phyloP scores from a whole-genome alignment of 352 stramenopile genomes.

The Pythium periplocum region DNA sequence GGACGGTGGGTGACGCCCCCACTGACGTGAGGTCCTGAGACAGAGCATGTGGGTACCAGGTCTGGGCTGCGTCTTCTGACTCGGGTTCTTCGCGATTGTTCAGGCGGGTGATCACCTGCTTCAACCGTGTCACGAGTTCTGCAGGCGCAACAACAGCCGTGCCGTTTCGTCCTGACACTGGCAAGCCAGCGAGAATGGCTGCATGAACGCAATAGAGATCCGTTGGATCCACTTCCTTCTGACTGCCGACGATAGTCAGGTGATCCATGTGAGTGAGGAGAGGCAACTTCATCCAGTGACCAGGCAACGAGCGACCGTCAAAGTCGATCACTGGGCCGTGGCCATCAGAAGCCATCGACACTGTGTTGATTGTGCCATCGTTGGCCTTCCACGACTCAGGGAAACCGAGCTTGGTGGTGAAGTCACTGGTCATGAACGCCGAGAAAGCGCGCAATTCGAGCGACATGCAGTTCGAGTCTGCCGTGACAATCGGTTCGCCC shows the following conservation, averaged over 20 bases:
- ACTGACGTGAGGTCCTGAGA: no score
- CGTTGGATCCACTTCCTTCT: neutral
- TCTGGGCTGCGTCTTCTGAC: no score
- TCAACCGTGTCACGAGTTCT: no score
- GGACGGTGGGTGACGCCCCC: no score
- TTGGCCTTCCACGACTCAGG: neutral
- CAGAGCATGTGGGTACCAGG: no score
- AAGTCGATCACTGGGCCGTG: constrained; percentile 24
- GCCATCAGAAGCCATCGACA: constrained; percentile 1
- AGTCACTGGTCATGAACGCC: neutral
- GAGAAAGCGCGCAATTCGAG: neutral
- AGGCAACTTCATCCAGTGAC: constrained; percentile 38
- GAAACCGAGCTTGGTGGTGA: neutral
- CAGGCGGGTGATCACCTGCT: no score
- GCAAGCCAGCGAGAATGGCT: neutral
- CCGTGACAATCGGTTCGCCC: no score
- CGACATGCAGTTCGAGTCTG: no score
- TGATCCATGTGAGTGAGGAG: constrained; percentile 32
- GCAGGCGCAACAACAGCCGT: no score
- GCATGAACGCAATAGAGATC: neutral
- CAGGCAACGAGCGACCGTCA: constrained; percentile 21
- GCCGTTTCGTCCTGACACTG: neutral
- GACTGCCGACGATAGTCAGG: constrained; percentile 25
- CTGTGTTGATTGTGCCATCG: constrained; percentile 2
- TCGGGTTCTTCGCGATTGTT: no score